phyloP scores from a whole-genome alignment of 139 green algal species.

The Yamagishiella unicocca region DNA sequence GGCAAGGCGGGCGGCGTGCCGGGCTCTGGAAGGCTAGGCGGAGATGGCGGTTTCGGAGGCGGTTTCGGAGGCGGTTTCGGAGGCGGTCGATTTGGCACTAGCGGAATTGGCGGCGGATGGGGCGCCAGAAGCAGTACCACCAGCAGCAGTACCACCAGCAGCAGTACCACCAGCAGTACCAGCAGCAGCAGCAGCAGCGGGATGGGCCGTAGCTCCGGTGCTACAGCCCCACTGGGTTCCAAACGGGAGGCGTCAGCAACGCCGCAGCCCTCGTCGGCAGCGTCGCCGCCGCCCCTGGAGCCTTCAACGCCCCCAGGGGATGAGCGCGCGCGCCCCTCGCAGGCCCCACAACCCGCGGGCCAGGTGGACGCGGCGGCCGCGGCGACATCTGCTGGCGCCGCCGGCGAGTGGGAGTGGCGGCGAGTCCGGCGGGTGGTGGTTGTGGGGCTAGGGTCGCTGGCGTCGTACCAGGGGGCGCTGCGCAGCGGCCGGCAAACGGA shows the following conservation, averaged over 20 bases:
- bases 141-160: not conserved
- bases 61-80: not conserved
- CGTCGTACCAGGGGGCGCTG: not conserved
- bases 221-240: too few relatives aligned
- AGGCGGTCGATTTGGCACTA: not conserved
- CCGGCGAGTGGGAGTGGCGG: conserved; percentile 3
- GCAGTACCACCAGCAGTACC: too few relatives aligned
- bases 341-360: too few relatives aligned
- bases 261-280: too few relatives aligned
- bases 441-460: conserved; percentile 37
- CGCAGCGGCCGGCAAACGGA: conserved; percentile 24
- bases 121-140: not conserved
- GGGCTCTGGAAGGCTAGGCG: not conserved
- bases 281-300: too few relatives aligned
- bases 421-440: conserved; percentile 26
- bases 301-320: too few relatives aligned
- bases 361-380: too few relatives aligned
- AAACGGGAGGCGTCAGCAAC: too few relatives aligned
- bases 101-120: not conserved
- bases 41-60: not conserved
- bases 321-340: too few relatives aligned
- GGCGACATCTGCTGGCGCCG: not conserved
- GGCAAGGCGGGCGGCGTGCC: not conserved
- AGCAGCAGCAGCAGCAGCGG: not conserved
- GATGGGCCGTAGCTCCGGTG: too few relatives aligned